A percentile compares a stretch with the other conserved stretches of the same genome.
Evolutionary conservation across 2,329 filamentous ascomycete genomes (phyloP).

Genomic region (Leptographium procerum): DNA sequence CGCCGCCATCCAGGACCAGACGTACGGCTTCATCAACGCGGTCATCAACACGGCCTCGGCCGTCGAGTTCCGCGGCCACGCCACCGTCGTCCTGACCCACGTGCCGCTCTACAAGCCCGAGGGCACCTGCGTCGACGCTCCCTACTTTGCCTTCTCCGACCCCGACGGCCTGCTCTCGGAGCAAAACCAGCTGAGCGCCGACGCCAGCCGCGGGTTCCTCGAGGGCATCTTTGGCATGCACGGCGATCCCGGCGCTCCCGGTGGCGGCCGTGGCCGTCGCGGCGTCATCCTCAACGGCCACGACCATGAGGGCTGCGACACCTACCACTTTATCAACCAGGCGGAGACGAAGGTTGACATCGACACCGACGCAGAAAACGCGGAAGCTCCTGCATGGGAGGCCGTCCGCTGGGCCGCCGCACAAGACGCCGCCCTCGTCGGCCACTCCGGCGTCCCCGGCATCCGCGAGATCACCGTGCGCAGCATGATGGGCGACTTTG

Average conservation of each 20-base stretch:
- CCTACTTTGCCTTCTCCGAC: constrained; percentile 66
- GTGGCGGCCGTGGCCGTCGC: constrained; percentile 51
- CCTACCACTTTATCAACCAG: constrained; percentile 69
- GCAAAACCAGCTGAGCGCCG: constrained; percentile 76
- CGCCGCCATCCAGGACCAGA: constrained; percentile 56
- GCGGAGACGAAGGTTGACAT: too few species aligned
- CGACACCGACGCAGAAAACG: too few species aligned
- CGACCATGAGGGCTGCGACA: constrained; percentile 90
- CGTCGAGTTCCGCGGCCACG: constrained; percentile 51
- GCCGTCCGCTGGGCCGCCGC: constrained; percentile 38
- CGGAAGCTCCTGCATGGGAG: constrained; percentile 34
- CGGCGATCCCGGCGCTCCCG: constrained; percentile 45
- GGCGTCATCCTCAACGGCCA: constrained; percentile 86
- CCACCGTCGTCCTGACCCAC: constrained; percentile 82
- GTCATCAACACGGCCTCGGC: constrained; percentile 51
- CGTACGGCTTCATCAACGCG: constrained; percentile 65
- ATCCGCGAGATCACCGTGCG: constrained; percentile 85
- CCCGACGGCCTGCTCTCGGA: constrained; percentile 62
- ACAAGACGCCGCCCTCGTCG: constrained; percentile 26
- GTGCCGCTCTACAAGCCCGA: constrained; percentile 77
- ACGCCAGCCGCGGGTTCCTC: constrained; percentile 63
- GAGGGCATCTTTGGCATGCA: constrained; percentile 76
- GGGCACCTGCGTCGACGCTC: constrained; percentile 74
- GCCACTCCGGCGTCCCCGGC: constrained; percentile 39
- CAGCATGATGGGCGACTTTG: constrained; percentile 97